A percentile compares a stretch with the other conserved stretches of the same genome.
Evolutionary conservation across 2,329 filamentous ascomycete species (phyloP).

Genomic region (Colletotrichum echinochloae): DNA sequence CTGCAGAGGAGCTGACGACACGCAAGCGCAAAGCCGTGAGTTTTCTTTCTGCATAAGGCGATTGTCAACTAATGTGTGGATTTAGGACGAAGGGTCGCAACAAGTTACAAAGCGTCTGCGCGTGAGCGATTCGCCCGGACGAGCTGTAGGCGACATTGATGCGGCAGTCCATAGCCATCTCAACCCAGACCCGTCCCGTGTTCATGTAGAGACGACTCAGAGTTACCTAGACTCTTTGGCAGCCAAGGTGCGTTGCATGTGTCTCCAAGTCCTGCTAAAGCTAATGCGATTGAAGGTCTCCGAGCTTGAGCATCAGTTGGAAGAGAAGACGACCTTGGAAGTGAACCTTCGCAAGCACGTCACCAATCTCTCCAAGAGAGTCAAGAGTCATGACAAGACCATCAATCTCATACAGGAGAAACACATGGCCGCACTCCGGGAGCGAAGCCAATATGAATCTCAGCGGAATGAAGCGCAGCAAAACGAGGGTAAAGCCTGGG

Average conservation of each 20-base stretch:
- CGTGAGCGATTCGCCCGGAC: slow-evolving; percentile 23
- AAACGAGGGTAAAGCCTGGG: slow-evolving; percentile 51
- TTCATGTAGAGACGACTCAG: slow-evolving; percentile 38
- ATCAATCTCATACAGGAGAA: slow-evolving; percentile 58
- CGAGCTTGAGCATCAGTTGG: slow-evolving; percentile 52
- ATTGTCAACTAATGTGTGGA: neutral
- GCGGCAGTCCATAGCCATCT: slow-evolving; percentile 25
- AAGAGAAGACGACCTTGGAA: slow-evolving; percentile 46
- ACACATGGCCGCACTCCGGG: slow-evolving; percentile 63
- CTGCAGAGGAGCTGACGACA: slow-evolving; percentile 27
- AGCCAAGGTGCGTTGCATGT: slow-evolving; percentile 49
- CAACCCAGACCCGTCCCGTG: slow-evolving; percentile 26
- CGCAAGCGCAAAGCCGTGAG: slow-evolving; percentile 39
- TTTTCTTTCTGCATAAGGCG: neutral
- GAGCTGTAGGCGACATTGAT: slow-evolving; percentile 19
- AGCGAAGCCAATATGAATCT: slow-evolving; percentile 61
- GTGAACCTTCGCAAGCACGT: slow-evolving; percentile 38
- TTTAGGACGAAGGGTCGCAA: slow-evolving; percentile 20
- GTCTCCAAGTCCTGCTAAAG: neutral
- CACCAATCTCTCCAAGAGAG: slow-evolving; percentile 47
- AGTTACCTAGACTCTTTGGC: slow-evolving; percentile 52
- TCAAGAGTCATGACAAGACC: slow-evolving; percentile 60
- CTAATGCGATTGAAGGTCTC: slow-evolving; percentile 48
- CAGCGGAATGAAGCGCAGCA: slow-evolving; percentile 58
- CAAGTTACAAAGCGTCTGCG: slow-evolving; percentile 32